These are phyloP conservation scores for Geotrichum carabidarum DNA, from an alignment of 1,139 yeast genomes.

Conservation along the genomic window DNA sequence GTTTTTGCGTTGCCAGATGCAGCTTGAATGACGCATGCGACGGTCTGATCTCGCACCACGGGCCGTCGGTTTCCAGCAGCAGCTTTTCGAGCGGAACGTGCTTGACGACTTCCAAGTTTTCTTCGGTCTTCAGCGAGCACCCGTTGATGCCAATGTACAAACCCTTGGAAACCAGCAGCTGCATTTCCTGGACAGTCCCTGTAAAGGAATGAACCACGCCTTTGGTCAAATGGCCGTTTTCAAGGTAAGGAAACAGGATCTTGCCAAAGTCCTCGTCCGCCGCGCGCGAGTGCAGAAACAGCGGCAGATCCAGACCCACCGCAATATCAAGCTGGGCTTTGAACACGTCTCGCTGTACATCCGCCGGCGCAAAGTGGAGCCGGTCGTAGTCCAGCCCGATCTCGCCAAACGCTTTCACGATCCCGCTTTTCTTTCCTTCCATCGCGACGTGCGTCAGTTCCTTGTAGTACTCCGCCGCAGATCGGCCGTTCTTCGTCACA, in stretches of 20 bases:
- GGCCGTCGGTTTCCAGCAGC: conserved; percentile 91
- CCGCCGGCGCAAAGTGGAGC: conserved; percentile 64
- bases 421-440: conserved; percentile 42
- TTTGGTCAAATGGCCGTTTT: conserved; percentile 35
- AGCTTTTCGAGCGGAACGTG: conserved; percentile 62
- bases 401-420: conserved; percentile 79
- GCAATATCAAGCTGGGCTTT: conserved; percentile 64
- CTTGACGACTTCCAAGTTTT: conserved; percentile 62
- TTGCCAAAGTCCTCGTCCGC: conserved; percentile 76
- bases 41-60: conserved; percentile 93
- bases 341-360: conserved; percentile 64
- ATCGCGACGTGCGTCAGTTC: conserved; percentile 48
- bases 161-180: conserved; percentile 50
- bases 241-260: conserved; percentile 56
- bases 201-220: conserved; percentile 91
- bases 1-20: conserved; percentile 30
- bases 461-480: conserved; percentile 42
- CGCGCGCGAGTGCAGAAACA: conserved; percentile 84
- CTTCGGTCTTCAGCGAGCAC: conserved; percentile 77
- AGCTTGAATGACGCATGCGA: conserved; percentile 69
- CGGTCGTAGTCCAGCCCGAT: conserved; percentile 93
- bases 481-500: conserved; percentile 42
- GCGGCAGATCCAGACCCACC: conserved; percentile 54
- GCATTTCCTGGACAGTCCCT: conserved; percentile 62
- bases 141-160: conserved; percentile 84